phyloP scores from a whole-genome alignment of 1,284 basidiomycete genomes.

The Rugosomyces carneus region DNA sequence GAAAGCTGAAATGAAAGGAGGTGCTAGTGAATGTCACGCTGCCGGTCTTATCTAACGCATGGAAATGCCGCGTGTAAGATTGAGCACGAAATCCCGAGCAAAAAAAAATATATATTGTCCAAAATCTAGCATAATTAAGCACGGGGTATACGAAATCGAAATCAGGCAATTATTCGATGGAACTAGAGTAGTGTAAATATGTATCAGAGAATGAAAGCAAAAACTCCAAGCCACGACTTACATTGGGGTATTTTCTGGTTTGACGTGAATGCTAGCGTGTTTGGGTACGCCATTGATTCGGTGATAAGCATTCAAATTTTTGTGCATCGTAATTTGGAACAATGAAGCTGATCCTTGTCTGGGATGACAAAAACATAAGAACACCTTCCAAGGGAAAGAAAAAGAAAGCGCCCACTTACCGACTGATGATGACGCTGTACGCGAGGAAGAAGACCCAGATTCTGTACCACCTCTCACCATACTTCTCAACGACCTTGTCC shows the following conservation, averaged over 20 bases:
- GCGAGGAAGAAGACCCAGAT: conserved; percentile 92
- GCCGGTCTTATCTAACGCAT: too few species aligned
- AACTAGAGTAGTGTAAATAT: background rate
- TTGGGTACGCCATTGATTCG: conserved; percentile 76
- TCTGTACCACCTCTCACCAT: conserved; percentile 89
- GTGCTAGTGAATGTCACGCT: too few species aligned
- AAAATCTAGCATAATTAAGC: too few species aligned
- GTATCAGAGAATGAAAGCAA: background rate
- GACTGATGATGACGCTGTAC: conserved; percentile 66
- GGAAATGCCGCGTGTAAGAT: too few species aligned
- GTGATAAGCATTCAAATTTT: conserved; percentile 94
- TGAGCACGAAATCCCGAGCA: too few species aligned
- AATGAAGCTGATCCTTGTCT: conserved; percentile 85
- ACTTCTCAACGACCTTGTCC: conserved; percentile 82
- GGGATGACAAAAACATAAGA: conserved; percentile 12
- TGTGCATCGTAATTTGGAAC: conserved; percentile 95
- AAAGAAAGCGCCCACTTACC: conserved; percentile 29
- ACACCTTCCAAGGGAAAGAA: background rate
- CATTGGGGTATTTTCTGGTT: conserved; percentile 41
- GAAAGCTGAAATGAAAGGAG: too few species aligned
- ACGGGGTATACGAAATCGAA: too few species aligned
- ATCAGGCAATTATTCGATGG: background rate
- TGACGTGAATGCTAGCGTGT: conserved; percentile 69
- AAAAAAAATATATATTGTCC: too few species aligned
- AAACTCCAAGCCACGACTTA: conserved; percentile 30